Evolutionary conservation across 345 rosid genomes (phyloP).

Genomic region (Syzygium aqueum): DNA sequence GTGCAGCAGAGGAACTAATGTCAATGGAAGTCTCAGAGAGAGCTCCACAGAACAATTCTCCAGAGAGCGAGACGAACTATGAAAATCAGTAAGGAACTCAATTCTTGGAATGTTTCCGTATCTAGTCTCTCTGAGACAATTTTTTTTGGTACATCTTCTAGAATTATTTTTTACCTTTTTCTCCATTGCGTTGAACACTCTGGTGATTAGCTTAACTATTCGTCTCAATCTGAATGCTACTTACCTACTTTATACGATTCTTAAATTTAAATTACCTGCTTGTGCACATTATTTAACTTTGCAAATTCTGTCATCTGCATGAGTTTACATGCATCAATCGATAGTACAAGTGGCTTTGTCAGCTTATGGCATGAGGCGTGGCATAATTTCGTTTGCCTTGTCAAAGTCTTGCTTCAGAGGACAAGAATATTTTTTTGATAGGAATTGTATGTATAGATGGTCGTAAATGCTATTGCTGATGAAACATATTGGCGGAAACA

Average conservation of each 20-base stretch:
- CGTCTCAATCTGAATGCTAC: background rate
- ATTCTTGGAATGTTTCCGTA: background rate
- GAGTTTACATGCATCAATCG: background rate
- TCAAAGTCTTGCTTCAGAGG: background rate
- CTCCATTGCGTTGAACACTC: background rate
- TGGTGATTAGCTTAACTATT: background rate
- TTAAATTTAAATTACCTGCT: background rate
- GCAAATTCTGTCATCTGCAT: background rate
- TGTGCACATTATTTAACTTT: background rate
- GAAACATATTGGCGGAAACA: background rate
- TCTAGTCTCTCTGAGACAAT: background rate
- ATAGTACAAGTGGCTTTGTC: background rate
- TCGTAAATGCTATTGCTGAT: background rate
- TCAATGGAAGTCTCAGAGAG: background rate
- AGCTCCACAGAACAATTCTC: background rate
- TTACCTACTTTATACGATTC: background rate
- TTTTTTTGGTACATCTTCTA: background rate
- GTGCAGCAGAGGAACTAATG: background rate
- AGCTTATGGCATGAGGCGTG: background rate
- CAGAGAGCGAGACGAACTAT: background rate
- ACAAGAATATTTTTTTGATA: background rate
- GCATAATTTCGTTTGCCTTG: background rate
- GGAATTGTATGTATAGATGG: background rate
- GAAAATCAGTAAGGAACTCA: background rate
- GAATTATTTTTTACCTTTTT: background rate